phyloP scores from a whole-genome alignment of 2,329 filamentous ascomycete species.

The Sclerotinia glacialis region DNA sequence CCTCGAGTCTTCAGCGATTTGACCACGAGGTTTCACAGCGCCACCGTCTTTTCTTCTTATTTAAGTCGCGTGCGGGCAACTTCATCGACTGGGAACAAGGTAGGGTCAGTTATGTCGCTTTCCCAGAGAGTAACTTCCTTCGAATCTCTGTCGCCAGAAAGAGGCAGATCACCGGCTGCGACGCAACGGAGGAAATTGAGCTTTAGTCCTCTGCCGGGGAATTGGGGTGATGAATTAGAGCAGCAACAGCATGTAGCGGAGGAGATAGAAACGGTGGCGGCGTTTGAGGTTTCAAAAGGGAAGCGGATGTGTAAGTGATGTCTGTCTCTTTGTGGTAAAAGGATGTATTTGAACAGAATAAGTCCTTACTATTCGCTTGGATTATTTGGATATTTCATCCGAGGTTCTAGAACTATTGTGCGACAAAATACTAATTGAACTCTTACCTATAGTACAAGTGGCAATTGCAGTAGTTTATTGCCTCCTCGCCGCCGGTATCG shows the following conservation, averaged over 20 bases:
- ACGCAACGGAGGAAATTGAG: constrained; percentile 28
- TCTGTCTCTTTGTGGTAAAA: not conserved
- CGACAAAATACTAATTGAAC: constrained; percentile 11
- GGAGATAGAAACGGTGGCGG: constrained; percentile 33
- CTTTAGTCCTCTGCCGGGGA: constrained; percentile 33
- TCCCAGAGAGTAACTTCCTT: constrained; percentile 31
- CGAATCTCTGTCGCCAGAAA: constrained; percentile 31
- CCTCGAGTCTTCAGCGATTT: not conserved
- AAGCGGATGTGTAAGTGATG: constrained; percentile 39
- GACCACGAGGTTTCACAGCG: constrained; percentile 10
- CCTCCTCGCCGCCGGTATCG: constrained; percentile 72
- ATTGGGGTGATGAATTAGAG: constrained; percentile 22
- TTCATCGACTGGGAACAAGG: not conserved
- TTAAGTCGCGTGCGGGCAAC: not conserved
- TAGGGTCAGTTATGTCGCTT: constrained; percentile 26
- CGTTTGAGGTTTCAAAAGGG: constrained; percentile 42
- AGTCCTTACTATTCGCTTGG: too few species aligned
- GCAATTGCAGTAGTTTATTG: constrained; percentile 66
- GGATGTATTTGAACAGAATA: not conserved
- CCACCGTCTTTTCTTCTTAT: not conserved
- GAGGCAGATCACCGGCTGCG: constrained; percentile 24
- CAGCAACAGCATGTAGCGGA: constrained; percentile 21
- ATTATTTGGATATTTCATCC: not conserved
- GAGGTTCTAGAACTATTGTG: not conserved
- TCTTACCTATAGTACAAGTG: constrained; percentile 59